Evolutionary conservation across 768 basidiomycete species (phyloP).

Genomic region (Astraeus odoratus): DNA sequence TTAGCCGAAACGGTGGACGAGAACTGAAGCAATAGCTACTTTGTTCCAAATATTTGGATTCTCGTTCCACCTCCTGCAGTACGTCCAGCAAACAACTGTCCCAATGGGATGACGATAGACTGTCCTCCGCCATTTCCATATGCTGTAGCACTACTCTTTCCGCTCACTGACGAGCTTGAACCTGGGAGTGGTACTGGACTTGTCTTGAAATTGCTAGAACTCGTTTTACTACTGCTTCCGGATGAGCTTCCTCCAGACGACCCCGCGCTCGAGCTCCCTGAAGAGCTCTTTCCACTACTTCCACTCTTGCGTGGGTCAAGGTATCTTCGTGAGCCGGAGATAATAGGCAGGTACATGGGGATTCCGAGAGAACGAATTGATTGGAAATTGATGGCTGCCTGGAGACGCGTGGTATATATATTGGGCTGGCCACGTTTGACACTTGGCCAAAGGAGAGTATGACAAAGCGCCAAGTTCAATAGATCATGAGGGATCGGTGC

Average conservation of each 20-base stretch:
- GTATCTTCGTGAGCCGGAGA: background rate
- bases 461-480: too few species aligned
- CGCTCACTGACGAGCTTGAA: slow-evolving; percentile 11
- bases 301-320: background rate
- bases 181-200: slow-evolving; percentile 16
- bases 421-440: too few species aligned
- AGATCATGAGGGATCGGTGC: too few species aligned
- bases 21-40: slow-evolving; percentile 24
- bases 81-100: slow-evolving; percentile 42
- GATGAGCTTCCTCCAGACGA: background rate
- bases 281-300: background rate
- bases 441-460: too few species aligned
- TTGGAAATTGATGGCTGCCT: too few species aligned
- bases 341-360: background rate
- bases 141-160: slow-evolving; percentile 21
- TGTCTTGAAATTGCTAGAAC: slow-evolving; percentile 2
- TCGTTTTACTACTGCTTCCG: background rate
- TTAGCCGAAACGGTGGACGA: background rate
- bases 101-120: slow-evolving; percentile 32
- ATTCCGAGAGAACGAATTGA: too few species aligned
- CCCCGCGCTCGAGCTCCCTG: too few species aligned
- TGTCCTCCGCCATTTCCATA: slow-evolving; percentile 30
- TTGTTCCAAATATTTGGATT: slow-evolving; percentile 35
- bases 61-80: slow-evolving; percentile 47
- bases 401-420: too few species aligned